Conservation (phyloP, 1,284 basidiomycete genomes). For the Ganoderma leucocontextum region DNA sequence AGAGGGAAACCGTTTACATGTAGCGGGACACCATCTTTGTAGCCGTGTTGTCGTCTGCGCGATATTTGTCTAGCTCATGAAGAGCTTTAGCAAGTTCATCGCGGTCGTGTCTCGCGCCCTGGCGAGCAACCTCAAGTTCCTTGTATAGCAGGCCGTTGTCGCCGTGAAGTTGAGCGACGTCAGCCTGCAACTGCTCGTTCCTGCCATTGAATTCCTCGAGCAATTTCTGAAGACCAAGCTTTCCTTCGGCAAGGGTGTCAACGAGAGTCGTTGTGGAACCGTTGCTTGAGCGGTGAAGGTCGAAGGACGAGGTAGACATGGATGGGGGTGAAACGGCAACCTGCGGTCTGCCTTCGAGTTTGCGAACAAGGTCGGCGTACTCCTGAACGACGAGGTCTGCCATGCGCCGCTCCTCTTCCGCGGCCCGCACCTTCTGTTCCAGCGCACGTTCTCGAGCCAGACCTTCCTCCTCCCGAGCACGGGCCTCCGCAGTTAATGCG, state of each 20-base stretch:
- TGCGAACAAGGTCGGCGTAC: conserved; percentile 74
- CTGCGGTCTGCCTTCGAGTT: conserved; percentile 56
- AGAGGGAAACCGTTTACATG: conserved; percentile 63
- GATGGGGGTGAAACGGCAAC: conserved; percentile 24
- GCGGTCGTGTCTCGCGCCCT: conserved; percentile 51
- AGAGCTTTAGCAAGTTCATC: conserved; percentile 55
- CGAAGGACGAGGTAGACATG: conserved; percentile 29
- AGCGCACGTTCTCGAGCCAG: conserved; percentile 56
- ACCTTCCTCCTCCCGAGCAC: conserved; percentile 60
- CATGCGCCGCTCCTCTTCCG: conserved; percentile 67
- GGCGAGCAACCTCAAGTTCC: conserved; percentile 56
- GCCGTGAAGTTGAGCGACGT: conserved; percentile 53
- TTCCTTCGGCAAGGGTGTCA: conserved; percentile 57
- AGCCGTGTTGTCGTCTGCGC: conserved; percentile 79
- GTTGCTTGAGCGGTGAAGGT: conserved; percentile 24
- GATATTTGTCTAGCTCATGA: conserved; percentile 65
- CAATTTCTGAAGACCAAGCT: conserved; percentile 56
- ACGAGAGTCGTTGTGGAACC: conserved; percentile 44
- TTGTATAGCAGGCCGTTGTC: conserved; percentile 54
- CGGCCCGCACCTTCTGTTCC: conserved; percentile 49
- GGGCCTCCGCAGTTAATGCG: conserved; percentile 56
- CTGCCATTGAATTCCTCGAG: conserved; percentile 59
- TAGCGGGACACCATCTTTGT: conserved; percentile 89
- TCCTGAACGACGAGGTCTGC: conserved; percentile 70
- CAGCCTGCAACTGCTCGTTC: conserved; percentile 54